These are phyloP conservation scores for Quaeritorhiza haematococci DNA, from an alignment of 371 early-diverging fungal species.

Conservation along the genomic window DNA sequence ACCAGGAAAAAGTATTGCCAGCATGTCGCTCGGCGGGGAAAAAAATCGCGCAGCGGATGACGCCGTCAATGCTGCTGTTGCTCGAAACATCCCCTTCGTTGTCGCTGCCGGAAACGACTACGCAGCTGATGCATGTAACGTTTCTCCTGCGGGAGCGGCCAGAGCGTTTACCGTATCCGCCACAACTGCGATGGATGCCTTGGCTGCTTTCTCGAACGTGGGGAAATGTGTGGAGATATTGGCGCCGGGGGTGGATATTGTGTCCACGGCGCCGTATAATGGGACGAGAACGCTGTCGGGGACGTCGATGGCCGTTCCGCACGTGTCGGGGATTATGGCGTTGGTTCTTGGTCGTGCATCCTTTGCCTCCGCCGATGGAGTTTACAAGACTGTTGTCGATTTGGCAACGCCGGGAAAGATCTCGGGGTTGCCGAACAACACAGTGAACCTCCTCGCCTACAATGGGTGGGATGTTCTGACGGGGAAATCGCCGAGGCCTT, in stretches of 20 bases:
- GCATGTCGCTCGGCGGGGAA: constrained; percentile 59
- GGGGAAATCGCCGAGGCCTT: too few relatives aligned
- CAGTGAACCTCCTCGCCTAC: too few relatives aligned
- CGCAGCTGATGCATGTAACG: constrained; percentile 77
- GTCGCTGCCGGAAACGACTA: constrained; percentile 96
- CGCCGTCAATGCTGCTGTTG: constrained; percentile 38
- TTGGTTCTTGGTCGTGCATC: too few relatives aligned
- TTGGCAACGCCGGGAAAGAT: constrained; percentile 63
- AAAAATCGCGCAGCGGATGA: constrained; percentile 46
- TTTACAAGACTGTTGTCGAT: constrained; percentile 53
- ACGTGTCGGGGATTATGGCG: constrained; percentile 76
- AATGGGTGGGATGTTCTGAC: too few relatives aligned
- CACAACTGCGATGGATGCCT: background rate
- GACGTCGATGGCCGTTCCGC: constrained; percentile 82
- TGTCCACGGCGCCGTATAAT: background rate
- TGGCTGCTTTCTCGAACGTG: constrained; percentile 27
- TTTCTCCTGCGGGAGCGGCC: constrained; percentile 89
- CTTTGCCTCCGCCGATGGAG: too few relatives aligned
- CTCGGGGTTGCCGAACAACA: constrained; percentile 54
- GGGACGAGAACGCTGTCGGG: constrained; percentile 57
- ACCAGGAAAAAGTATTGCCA: constrained; percentile 23
- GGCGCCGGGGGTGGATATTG: constrained; percentile 35
- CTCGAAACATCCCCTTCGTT: constrained; percentile 80
- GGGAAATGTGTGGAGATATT: constrained; percentile 42
- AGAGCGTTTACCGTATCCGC: constrained; percentile 97